Percentiles rank a stretch among this genome's conserved stretches.
phyloP scores from a whole-genome alignment of 352 stramenopile genomes.

The Pythium graminicola region DNA sequence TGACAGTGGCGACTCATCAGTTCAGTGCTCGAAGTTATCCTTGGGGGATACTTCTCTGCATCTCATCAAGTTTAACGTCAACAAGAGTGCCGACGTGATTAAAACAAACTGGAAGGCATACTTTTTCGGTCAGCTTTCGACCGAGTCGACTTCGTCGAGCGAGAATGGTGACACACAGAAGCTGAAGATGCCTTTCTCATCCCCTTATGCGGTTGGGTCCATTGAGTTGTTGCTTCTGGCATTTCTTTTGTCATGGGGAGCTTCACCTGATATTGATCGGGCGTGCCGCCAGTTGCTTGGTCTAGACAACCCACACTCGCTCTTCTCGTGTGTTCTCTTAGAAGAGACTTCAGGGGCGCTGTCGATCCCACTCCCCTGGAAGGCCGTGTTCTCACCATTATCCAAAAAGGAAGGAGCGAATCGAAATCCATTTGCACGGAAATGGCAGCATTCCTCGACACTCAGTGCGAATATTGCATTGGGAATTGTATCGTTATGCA shows the following conservation, averaged over 20 bases:
- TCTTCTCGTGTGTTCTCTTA: constrained; percentile 67
- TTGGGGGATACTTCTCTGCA: constrained; percentile 52
- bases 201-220: constrained; percentile 56
- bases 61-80: constrained; percentile 58
- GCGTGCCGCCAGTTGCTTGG: constrained; percentile 50
- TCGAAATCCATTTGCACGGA: constrained; percentile 37
- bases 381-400: constrained; percentile 19
- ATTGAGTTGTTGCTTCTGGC: constrained; percentile 68
- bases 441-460: constrained; percentile 73
- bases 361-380: constrained; percentile 68
- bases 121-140: constrained; percentile 31
- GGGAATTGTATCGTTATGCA: constrained; percentile 66
- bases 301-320: constrained; percentile 35
- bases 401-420: neutral
- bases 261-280: constrained; percentile 58
- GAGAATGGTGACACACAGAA: neutral
- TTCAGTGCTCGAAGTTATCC: constrained; percentile 46
- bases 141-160: neutral
- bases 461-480: constrained; percentile 60
- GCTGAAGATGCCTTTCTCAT: constrained; percentile 14
- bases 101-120: constrained; percentile 67
- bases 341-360: constrained; percentile 47
- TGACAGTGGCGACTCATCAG: constrained; percentile 6
- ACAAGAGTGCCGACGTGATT: constrained; percentile 57
- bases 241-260: constrained; percentile 70